A percentile compares a stretch with the other conserved stretches of the same genome.
These are phyloP conservation scores for Suhomyces prunicola DNA, from an alignment of 805 yeast genomes.

Conservation along the genomic window DNA sequence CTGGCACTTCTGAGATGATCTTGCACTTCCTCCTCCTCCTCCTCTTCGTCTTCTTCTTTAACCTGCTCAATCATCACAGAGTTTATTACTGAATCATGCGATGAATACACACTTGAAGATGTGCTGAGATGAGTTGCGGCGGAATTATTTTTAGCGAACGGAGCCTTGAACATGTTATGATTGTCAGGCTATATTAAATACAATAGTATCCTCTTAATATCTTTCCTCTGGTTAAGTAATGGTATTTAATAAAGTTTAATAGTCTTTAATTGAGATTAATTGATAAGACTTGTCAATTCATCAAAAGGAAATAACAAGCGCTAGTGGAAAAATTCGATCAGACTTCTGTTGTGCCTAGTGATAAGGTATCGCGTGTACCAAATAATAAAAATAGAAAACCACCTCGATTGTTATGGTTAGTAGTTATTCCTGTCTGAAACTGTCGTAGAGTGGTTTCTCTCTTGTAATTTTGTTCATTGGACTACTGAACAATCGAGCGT, in stretches of 20 bases:
- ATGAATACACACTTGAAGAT: slow-evolving; percentile 36
- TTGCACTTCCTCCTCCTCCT: slow-evolving; percentile 7
- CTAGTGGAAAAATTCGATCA: background rate
- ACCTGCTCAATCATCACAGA: slow-evolving; percentile 10
- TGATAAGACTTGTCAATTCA: background rate
- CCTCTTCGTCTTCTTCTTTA: slow-evolving; percentile 17
- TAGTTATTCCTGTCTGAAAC: background rate
- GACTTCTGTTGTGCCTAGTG: background rate
- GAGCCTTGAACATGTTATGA: slow-evolving; percentile 6
- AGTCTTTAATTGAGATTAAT: background rate
- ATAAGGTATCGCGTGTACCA: background rate
- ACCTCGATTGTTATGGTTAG: background rate
- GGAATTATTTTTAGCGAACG: slow-evolving; percentile 1
- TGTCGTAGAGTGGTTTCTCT: background rate
- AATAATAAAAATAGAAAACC: background rate
- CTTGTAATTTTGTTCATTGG: background rate
- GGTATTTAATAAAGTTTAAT: background rate
- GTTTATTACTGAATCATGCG: slow-evolving; percentile 18
- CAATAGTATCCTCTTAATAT: background rate
- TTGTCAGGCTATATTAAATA: background rate
- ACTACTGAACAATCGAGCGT: background rate
- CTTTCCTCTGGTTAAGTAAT: background rate
- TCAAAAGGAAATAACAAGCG: background rate
- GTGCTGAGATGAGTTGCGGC: slow-evolving; percentile 24
- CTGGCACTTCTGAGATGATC: background rate